Evolutionary conservation across 2,329 filamentous ascomycete genomes (phyloP).

Genomic region (Cryphonectria nitschkei): DNA sequence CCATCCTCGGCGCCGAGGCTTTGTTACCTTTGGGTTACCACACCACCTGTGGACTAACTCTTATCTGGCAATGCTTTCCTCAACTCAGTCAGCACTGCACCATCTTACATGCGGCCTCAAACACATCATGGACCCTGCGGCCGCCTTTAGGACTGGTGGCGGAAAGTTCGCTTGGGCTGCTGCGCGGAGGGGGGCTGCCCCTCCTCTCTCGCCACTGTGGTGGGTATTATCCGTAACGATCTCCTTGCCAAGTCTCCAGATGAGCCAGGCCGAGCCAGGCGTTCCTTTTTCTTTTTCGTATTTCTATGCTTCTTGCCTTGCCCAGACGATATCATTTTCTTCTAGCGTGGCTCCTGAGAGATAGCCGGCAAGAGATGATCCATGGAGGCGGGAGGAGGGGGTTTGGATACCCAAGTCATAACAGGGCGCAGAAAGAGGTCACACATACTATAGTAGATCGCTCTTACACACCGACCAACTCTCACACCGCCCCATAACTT

Average conservation of each 20-base stretch:
- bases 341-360: not conserved
- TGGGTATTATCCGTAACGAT: not conserved
- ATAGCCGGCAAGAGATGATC: not conserved
- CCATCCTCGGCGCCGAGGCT: not conserved
- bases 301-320: not conserved
- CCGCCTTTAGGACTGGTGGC: not conserved
- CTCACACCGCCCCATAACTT: not conserved
- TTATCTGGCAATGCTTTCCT: not conserved
- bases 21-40: not conserved
- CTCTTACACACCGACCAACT: not conserved
- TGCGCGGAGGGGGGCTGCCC: not conserved
- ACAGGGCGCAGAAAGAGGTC: not conserved
- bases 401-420: not conserved
- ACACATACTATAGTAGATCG: not conserved
- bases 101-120: not conserved
- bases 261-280: not conserved
- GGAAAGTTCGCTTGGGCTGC: not conserved
- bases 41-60: not conserved
- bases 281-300: no score
- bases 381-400: not conserved
- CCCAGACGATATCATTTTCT: not conserved
- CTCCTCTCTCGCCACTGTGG: slow-evolving; percentile 11
- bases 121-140: not conserved
- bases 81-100: not conserved
- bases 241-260: not conserved